These are phyloP conservation scores for Metschnikowia continentalis DNA, from an alignment of 805 yeast genomes.

Conservation along the genomic window DNA sequence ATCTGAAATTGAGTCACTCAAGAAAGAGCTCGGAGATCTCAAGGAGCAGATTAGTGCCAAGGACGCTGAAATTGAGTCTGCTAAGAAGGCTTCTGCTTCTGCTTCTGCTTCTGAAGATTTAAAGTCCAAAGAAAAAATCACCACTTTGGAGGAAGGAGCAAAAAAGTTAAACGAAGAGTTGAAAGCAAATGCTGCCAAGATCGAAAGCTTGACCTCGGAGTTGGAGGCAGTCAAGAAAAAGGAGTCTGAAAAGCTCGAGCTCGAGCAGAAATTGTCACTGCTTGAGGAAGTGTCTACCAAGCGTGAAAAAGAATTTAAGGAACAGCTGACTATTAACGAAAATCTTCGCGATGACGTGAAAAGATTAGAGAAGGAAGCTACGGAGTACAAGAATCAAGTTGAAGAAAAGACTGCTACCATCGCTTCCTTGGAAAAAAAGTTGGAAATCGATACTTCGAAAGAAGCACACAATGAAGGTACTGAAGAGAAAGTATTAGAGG, in stretches of 20 bases:
- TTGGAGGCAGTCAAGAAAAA: constrained; percentile 1
- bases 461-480: background rate
- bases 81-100: background rate
- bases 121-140: background rate
- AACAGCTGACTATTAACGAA: background rate
- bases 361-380: constrained; percentile 1
- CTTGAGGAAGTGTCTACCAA: background rate
- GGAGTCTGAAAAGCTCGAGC: constrained; percentile 8
- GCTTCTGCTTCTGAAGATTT: background rate
- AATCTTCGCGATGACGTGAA: constrained; percentile 5
- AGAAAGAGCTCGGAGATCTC: background rate
- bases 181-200: constrained; percentile 1
- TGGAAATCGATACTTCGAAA: background rate
- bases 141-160: background rate
- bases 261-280: constrained; percentile 7
- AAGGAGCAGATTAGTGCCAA: background rate
- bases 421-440: background rate
- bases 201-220: constrained; percentile 1
- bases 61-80: background rate
- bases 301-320: background rate
- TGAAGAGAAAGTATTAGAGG: constrained; percentile 5
- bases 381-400: background rate
- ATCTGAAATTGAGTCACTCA: background rate
- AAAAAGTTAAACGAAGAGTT: background rate
- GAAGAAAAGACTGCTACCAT: constrained; percentile 3